Evolutionary conservation across 305 asterid species (phyloP), one percentile per base, ranked within the genome.

Genomic region (Salvia sclarea): DNA sequence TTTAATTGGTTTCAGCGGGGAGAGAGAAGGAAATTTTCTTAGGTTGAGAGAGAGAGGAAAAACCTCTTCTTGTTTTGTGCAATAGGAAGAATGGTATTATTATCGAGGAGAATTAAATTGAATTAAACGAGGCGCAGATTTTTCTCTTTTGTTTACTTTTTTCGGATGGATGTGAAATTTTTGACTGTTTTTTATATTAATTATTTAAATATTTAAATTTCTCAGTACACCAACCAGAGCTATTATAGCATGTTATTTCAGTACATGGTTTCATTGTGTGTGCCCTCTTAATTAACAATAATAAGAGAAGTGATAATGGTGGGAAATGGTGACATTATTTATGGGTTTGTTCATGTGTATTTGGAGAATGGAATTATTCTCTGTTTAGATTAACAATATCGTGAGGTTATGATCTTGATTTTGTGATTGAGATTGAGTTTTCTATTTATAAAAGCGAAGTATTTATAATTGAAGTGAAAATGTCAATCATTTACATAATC

Each of bases 11-110:
- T 69, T 67, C 24, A 3, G 44, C 2, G 57, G 41, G 13, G 67
- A 54, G 76, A 74, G 62, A 63, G 64, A 61, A 63, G 22, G 33
- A 13, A 41, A 56, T 10, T 10, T n/a, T n/a, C n/a, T n/a, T 3
- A 25, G 72, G 55, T 38, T 22, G 10, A 17, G 14, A 37, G 66
- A 63, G 69, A 43, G 55, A 25, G 71, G 25, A 61, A 44, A 49
- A 49, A 33, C 33, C 22, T 33, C 66, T 58, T 16, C 35, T 45
- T 45, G 11, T 12, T 25, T 12, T 21, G 35, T 9, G 43, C 5
- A 8, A 25, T 10, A 18, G 30, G 37, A 57, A 22, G 18, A 6
- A 28, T 31, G 40, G 16, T 16, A 58, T 56, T 41, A 28, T 68
- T 55, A 43, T 68, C 47, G 59, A 54, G 16, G 40, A 58, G 53